Conservation (phyloP, 2,329 filamentous ascomycete species). For the Paraphaeosphaeria minitans region DNA sequence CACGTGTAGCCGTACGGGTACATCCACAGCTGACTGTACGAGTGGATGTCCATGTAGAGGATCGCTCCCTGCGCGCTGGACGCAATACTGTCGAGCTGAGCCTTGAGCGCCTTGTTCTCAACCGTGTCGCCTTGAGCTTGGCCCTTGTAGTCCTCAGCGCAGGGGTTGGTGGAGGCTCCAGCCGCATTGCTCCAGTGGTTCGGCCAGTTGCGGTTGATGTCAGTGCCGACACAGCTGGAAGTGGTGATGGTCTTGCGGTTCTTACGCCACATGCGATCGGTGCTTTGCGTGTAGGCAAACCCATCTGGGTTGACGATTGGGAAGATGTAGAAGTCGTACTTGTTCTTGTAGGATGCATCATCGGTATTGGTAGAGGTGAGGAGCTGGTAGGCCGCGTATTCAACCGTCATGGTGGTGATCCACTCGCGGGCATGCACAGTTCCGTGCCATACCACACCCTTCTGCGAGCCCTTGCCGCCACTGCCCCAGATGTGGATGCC, state of each 20-base stretch:
- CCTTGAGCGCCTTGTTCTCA: conserved; percentile 51
- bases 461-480: conserved; percentile 44
- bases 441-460: conserved; percentile 45
- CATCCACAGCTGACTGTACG: conserved; percentile 58
- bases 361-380: conserved; percentile 39
- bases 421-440: conserved; percentile 48
- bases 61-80: conserved; percentile 57
- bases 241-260: conserved; percentile 40
- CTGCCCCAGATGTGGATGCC: conserved; percentile 48
- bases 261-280: conserved; percentile 48
- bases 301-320: conserved; percentile 48
- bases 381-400: conserved; percentile 46
- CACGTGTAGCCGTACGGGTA: conserved; percentile 66
- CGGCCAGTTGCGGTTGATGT: conserved; percentile 50
- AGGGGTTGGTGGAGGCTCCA: conserved; percentile 44
- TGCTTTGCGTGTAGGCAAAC: conserved; percentile 47
- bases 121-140: conserved; percentile 40
- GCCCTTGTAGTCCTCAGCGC: conserved; percentile 46
- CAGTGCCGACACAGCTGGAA: conserved; percentile 42
- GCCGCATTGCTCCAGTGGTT: conserved; percentile 39
- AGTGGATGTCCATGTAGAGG: conserved; percentile 69
- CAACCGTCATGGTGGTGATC: conserved; percentile 44
- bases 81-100: conserved; percentile 53
- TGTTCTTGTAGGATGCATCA: conserved; percentile 56
- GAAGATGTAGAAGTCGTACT: conserved; percentile 68